phyloP scores from a whole-genome alignment of 805 yeast species.

The Wickerhamomyces hampshirensis region DNA sequence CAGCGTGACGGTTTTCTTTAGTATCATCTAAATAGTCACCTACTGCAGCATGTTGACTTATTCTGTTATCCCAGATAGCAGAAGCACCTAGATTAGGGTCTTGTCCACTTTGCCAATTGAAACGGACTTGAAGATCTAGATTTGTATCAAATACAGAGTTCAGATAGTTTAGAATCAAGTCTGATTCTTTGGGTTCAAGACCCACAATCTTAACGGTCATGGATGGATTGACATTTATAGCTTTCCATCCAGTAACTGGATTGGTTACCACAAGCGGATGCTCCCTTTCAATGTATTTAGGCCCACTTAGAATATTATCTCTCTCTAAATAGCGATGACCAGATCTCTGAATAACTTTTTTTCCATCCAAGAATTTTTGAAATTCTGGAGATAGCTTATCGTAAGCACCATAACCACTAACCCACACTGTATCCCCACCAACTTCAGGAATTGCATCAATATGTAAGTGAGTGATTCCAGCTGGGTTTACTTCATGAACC shows the following conservation, averaged over 20 bases:
- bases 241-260: conserved; percentile 63
- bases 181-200: conserved; percentile 43
- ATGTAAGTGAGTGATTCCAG: conserved; percentile 49
- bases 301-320: conserved; percentile 40
- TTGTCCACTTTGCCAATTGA: conserved; percentile 42
- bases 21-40: conserved; percentile 42
- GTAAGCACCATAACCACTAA: conserved; percentile 52
- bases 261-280: conserved; percentile 58
- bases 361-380: conserved; percentile 48
- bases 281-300: conserved; percentile 43
- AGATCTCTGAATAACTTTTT: conserved; percentile 39
- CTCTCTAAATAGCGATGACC: conserved; percentile 37
- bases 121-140: conserved; percentile 51
- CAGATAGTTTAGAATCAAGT: conserved; percentile 39
- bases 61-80: conserved; percentile 59
- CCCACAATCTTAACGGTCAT: conserved; percentile 48
- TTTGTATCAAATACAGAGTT: conserved; percentile 41
- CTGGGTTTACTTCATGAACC: conserved; percentile 50
- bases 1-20: conserved; percentile 57
- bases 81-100: conserved; percentile 37
- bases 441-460: conserved; percentile 42
- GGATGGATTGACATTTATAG: conserved; percentile 45
- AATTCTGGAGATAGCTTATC: conserved; percentile 50
- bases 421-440: conserved; percentile 55
- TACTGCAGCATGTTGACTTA: conserved; percentile 46